Evolutionary conservation across 441 rosid genomes (phyloP).

Genomic region (Erodium trifolium): DNA sequence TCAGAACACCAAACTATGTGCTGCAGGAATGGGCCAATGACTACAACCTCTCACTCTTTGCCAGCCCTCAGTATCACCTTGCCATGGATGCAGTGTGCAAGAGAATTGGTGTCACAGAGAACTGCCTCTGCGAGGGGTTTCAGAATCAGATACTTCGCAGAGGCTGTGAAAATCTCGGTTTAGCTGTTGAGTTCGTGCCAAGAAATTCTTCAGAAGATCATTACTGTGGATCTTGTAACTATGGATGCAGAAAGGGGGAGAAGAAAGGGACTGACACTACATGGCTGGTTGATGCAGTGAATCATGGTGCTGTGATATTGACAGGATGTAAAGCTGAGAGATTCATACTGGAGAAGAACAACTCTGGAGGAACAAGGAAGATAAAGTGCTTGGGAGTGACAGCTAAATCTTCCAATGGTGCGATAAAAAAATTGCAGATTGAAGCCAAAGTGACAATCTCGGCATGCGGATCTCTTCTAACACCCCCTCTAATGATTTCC

Average conservation of each 20-base stretch:
- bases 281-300: slow-evolving; percentile 80
- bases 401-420: slow-evolving; percentile 33
- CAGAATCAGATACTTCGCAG: slow-evolving; percentile 66
- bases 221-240: slow-evolving; percentile 75
- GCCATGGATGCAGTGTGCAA: slow-evolving; percentile 66
- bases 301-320: slow-evolving; percentile 54
- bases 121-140: slow-evolving; percentile 48
- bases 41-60: slow-evolving; percentile 37
- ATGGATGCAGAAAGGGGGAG: slow-evolving; percentile 73
- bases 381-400: slow-evolving; percentile 69
- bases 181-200: slow-evolving; percentile 39
- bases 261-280: slow-evolving; percentile 71
- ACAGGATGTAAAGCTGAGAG: slow-evolving; percentile 79
- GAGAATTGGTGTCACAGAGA: slow-evolving; percentile 66
- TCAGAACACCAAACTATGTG: slow-evolving; percentile 14
- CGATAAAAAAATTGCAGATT: slow-evolving; percentile 39
- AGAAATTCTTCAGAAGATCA: slow-evolving; percentile 72
- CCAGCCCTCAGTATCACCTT: slow-evolving; percentile 35
- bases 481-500: slow-evolving; percentile 70
- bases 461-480: slow-evolving; percentile 66
- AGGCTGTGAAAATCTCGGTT: slow-evolving; percentile 69
- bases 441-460: slow-evolving; percentile 72
- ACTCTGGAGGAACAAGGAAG: slow-evolving; percentile 22
- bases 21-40: slow-evolving; percentile 68
- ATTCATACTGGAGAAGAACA: slow-evolving; percentile 38